Conservation (phyloP, 78 protist species). For the Dictyostelium brefeldianum region DNA sequence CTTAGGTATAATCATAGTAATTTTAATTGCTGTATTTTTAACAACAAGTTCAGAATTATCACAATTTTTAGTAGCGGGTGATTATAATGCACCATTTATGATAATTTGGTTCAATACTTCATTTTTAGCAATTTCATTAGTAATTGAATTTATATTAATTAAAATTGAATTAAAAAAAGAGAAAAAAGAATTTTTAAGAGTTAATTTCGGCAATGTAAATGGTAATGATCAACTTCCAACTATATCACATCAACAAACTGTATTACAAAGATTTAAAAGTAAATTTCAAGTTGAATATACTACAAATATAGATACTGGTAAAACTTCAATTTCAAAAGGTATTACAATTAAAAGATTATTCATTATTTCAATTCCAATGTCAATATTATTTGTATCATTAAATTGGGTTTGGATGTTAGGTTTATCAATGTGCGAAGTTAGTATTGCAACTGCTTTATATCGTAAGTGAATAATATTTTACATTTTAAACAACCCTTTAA, state of each 20-base stretch:
- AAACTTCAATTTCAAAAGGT: neutral
- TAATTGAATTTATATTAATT: neutral
- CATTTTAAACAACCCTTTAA: neutral
- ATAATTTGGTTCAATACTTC: neutral
- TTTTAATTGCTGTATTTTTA: neutral
- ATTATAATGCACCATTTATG: conserved; percentile 4
- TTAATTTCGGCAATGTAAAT: neutral
- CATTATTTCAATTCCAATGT: conserved; percentile 9
- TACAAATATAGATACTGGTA: neutral
- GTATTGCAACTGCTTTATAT: conserved; percentile 44
- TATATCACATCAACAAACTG: neutral
- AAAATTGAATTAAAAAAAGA: neutral
- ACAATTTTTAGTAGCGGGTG: neutral
- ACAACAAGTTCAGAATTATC: neutral
- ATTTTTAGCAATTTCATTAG: neutral
- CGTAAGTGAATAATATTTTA: neutral
- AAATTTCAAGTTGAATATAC: neutral
- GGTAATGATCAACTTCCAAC: neutral
- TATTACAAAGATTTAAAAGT: neutral
- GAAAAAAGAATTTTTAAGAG: neutral
- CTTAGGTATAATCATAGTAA: neutral
- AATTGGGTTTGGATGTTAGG: conserved; percentile 48
- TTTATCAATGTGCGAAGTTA: conserved; percentile 54
- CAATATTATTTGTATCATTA: conserved; percentile 29
- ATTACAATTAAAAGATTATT: neutral